Conservation (phyloP, 768 basidiomycete genomes). For the Boletus edulis region DNA sequence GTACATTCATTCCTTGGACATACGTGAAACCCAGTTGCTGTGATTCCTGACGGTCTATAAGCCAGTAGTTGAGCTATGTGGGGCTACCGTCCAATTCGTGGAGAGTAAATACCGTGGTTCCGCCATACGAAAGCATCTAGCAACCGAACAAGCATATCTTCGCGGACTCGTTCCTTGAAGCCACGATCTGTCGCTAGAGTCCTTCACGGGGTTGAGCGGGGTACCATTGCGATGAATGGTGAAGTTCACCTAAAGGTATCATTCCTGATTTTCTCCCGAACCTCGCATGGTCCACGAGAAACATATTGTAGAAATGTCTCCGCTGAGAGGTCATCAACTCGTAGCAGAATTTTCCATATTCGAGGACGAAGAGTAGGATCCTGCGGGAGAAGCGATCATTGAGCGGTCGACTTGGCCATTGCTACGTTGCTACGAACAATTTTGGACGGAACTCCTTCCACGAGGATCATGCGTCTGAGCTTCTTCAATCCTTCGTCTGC, state of each 20-base stretch:
- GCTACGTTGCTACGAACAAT: slow-evolving; percentile 47
- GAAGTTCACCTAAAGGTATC: slow-evolving; percentile 85
- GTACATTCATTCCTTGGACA: slow-evolving; percentile 99
- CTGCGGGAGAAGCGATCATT: slow-evolving; percentile 35
- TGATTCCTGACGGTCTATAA: slow-evolving; percentile 68
- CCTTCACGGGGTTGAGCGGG: slow-evolving; percentile 27
- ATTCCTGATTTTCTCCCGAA: slow-evolving; percentile 90
- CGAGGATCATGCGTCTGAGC: slow-evolving; percentile 81
- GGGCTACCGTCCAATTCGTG: not conserved
- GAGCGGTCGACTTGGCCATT: not conserved
- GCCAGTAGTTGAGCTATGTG: not conserved
- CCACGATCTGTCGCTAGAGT: slow-evolving; percentile 95
- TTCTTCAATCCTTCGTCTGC: slow-evolving; percentile 86
- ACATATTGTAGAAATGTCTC: slow-evolving; percentile 78
- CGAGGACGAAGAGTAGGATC: slow-evolving; percentile 83
- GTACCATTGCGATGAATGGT: not conserved
- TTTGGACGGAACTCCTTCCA: slow-evolving; percentile 84
- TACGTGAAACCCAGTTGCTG: slow-evolving; percentile 90
- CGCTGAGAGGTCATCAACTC: slow-evolving; percentile 75
- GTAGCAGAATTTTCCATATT: slow-evolving; percentile 93
- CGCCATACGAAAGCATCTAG: slow-evolving; percentile 98
- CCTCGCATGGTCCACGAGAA: slow-evolving; percentile 79
- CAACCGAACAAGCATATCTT: slow-evolving; percentile 95
- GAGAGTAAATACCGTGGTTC: slow-evolving; percentile 59
- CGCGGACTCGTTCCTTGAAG: slow-evolving; percentile 96